Percentiles rank a stretch among this genome's conserved stretches.
These are phyloP conservation scores for Fagopyrum homotropicum DNA, from an alignment of 148 eudicot genomes.

Conservation along the genomic window DNA sequence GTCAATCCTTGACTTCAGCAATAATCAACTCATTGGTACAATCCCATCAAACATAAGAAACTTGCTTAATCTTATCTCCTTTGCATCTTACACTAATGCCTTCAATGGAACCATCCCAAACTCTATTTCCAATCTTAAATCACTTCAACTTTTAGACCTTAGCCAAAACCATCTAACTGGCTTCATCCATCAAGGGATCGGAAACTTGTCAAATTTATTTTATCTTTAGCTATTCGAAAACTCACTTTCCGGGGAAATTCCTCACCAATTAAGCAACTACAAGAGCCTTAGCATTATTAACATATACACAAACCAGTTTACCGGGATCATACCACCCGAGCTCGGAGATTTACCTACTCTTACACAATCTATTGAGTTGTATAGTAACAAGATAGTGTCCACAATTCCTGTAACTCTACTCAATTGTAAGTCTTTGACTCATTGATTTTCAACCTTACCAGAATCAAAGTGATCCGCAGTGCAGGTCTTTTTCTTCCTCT, in stretches of 20 bases:
- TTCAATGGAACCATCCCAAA: conserved; percentile 59
- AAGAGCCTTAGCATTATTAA: conserved; percentile 39
- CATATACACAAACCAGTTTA: conserved; percentile 40
- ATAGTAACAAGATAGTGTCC: conserved; percentile 48
- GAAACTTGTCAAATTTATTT: conserved; percentile 46
- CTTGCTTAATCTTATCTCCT: conserved; percentile 38
- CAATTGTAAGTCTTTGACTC: conserved; percentile 42
- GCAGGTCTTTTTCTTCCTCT: conserved; percentile 17
- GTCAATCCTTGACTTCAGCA: conserved; percentile 25
- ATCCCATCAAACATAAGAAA: conserved; percentile 56
- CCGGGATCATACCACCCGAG: conserved; percentile 57
- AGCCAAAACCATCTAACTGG: conserved; percentile 53
- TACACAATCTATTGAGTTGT: conserved; percentile 28
- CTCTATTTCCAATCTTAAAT: conserved; percentile 42
- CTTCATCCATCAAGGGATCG: conserved; percentile 44
- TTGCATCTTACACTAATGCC: conserved; percentile 36
- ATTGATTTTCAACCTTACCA: not conserved
- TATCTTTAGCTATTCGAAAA: conserved; percentile 45
- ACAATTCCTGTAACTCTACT: conserved; percentile 47
- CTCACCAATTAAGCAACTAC: conserved; percentile 51
- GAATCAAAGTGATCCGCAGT: not conserved
- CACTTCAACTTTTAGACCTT: conserved; percentile 40
- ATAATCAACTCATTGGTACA: conserved; percentile 50
- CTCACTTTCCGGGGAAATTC: conserved; percentile 48
- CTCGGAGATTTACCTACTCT: conserved; percentile 53